phyloP scores from a whole-genome alignment of 805 yeast genomes.

The Kluyveromyces siamensis region DNA sequence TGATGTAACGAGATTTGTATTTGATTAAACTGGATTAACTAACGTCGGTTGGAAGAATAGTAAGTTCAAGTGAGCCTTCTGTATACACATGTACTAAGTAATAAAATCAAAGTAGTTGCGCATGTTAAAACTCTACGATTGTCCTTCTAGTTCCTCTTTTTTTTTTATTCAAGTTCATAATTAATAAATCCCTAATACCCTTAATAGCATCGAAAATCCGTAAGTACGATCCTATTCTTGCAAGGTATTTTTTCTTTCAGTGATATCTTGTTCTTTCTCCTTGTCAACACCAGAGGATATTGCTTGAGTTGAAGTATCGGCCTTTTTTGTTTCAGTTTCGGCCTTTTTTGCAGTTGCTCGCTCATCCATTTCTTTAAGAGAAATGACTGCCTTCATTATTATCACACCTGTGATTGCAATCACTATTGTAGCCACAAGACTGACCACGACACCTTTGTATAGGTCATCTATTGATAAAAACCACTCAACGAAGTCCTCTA shows the following conservation, averaged over 20 bases:
- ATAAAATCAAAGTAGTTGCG: too few species aligned
- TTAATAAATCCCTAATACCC: too few species aligned
- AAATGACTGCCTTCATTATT: conserved; percentile 4
- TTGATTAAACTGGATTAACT: too few species aligned
- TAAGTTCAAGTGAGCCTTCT: too few species aligned
- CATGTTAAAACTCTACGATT: background rate
- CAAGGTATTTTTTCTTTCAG: background rate
- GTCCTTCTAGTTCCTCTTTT: background rate
- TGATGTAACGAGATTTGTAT: background rate
- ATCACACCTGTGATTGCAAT: conserved; percentile 4
- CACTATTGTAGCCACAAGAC: conserved; percentile 5
- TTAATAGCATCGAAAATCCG: too few species aligned
- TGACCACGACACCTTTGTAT: conserved; percentile 6
- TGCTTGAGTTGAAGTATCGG: background rate
- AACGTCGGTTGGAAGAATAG: too few species aligned
- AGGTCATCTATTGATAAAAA: conserved; percentile 6
- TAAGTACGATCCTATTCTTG: background rate
- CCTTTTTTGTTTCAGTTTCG: background rate
- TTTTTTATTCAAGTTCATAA: too few species aligned
- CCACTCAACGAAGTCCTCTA: background rate
- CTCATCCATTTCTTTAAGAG: background rate
- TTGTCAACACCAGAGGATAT: background rate
- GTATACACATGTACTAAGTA: too few species aligned
- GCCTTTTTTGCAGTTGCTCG: background rate
- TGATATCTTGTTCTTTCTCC: background rate